phyloP scores from a whole-genome alignment of 306 rosid species.

The Medicago ruthenica region DNA sequence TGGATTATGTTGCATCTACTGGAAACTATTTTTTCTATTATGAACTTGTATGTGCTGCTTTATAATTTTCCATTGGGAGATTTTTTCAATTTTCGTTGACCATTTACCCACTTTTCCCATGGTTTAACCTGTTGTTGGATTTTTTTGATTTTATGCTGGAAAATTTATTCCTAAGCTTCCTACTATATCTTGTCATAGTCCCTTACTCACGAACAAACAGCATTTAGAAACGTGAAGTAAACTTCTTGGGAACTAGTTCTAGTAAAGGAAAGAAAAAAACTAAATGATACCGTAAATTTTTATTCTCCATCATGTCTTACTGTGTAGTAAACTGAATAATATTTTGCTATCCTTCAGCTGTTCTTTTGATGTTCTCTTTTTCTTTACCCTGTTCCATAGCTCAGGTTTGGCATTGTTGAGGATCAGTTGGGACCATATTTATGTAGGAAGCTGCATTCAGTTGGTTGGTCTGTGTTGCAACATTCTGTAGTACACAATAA shows the following conservation, averaged over 20 bases:
- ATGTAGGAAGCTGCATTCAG: slow-evolving; percentile 72
- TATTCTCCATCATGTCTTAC: slow-evolving; percentile 24
- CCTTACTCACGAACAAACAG: background rate
- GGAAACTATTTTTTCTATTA: slow-evolving; percentile 26
- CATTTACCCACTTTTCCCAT: slow-evolving; percentile 8
- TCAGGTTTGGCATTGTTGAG: slow-evolving; percentile 95
- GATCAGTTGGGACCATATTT: slow-evolving; percentile 81
- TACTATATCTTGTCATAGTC: background rate
- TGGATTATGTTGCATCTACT: slow-evolving; percentile 28
- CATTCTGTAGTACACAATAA: slow-evolving; percentile 75
- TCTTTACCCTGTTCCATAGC: slow-evolving; percentile 81
- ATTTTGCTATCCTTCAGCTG: slow-evolving; percentile 43
- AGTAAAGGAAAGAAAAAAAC: slow-evolving; percentile 23
- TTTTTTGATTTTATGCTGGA: slow-evolving; percentile 24
- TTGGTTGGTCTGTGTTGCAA: slow-evolving; percentile 85
- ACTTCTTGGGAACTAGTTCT: background rate
- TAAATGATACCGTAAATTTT: slow-evolving; percentile 17
- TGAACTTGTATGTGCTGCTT: slow-evolving; percentile 15
- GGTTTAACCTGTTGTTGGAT: slow-evolving; percentile 21
- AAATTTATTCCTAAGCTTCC: slow-evolving; percentile 12
- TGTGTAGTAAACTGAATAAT: slow-evolving; percentile 26
- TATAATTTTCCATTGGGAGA: slow-evolving; percentile 24
- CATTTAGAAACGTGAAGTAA: background rate
- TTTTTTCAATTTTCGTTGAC: slow-evolving; percentile 16
- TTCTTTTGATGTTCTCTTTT: slow-evolving; percentile 56